Evolutionary conservation across 441 rosid species (phyloP), one percentile per base, ranked within the genome.

Genomic region (Populus hybrid): DNA sequence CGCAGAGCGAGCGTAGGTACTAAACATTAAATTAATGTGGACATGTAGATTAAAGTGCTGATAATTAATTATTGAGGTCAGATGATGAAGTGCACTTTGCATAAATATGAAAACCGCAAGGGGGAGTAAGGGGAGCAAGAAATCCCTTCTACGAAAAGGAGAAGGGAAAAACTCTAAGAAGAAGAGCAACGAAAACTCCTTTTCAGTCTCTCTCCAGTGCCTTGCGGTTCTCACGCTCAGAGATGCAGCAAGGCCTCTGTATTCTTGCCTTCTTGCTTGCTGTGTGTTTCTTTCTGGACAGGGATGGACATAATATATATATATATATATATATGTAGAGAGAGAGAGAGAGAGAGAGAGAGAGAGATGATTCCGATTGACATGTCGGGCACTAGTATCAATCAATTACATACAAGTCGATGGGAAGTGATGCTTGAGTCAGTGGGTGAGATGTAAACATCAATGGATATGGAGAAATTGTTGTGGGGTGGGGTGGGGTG

Each of bases 121-220:
- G 28, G 31, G 31, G 71, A 81, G 79, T 69, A 75, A 77, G 4
- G 11, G 2, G 11, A 18, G 14, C 68, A 45, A 42, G 6, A 14
- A 45, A 1, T 45, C 56, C 59, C 77, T 78, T 78, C 56, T 42
- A 76, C 79, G 82, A 73, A 56, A 82, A 64, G 76, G 42, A 64
- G 23, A 42, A 10, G 2, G 8, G 68, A 10, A 50, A 35, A 50
- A 35, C 2, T 26, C 28, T 26, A 26, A 26, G 33, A 31, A 31
- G 33, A 31, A 31, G 33, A 26, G 9, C 9, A 8, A 29, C 36
- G 12, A 1, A 7, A 23, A 9, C 8, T 7, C 35, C 2, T 73
- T 28, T 53, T 21, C 64, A 18, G 20, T 35, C 7, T 31, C 40
- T n/a, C 7, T 31, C 59, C 10, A 9, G 12, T 74, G 26, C 36